Evolutionary conservation across 2,329 filamentous ascomycete genomes (phyloP).

Genomic region (Ceratocystis destructans): DNA sequence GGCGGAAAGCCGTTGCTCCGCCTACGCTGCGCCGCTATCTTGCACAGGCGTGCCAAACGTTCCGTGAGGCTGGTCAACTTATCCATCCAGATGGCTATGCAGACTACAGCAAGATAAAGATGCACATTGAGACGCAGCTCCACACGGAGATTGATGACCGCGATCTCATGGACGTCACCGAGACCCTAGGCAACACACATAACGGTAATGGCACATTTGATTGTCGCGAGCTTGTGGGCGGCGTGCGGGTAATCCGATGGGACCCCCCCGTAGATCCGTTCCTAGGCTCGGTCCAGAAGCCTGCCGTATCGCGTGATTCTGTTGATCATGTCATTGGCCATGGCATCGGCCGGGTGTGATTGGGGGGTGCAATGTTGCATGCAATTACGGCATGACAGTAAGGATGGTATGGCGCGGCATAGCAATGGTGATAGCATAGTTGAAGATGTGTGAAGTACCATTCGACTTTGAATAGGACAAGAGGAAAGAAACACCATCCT

Average conservation of each 20-base stretch:
- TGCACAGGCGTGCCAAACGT: slow-evolving; percentile 61
- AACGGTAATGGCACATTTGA: slow-evolving; percentile 90
- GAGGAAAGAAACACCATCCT: neutral
- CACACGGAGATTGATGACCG: slow-evolving; percentile 30
- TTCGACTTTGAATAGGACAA: too few species aligned
- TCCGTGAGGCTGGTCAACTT: slow-evolving; percentile 29
- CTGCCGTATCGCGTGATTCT: neutral
- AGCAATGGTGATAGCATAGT: too few species aligned
- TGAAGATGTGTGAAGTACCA: neutral
- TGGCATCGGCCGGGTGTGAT: slow-evolving; percentile 9
- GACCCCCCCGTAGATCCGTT: slow-evolving; percentile 20
- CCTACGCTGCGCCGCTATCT: slow-evolving; percentile 59
- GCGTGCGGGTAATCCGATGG: slow-evolving; percentile 37
- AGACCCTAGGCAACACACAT: slow-evolving; percentile 71
- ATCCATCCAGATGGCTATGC: slow-evolving; percentile 45
- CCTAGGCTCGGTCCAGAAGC: slow-evolving; percentile 1
- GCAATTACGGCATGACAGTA: too few species aligned
- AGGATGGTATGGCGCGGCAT: neutral
- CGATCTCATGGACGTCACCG: slow-evolving; percentile 72
- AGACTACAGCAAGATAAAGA: slow-evolving; percentile 52
- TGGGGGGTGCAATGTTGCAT: neutral
- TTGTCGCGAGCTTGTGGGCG: slow-evolving; percentile 37
- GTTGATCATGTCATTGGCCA: slow-evolving; percentile 9
- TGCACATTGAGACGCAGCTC: slow-evolving; percentile 46
- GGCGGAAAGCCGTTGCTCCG: slow-evolving; percentile 10